A percentile compares a stretch with the other conserved stretches of the same genome.
These are phyloP conservation scores for Flaveria floridana DNA, from an alignment of 140 eudicot species.

Conservation along the genomic window DNA sequence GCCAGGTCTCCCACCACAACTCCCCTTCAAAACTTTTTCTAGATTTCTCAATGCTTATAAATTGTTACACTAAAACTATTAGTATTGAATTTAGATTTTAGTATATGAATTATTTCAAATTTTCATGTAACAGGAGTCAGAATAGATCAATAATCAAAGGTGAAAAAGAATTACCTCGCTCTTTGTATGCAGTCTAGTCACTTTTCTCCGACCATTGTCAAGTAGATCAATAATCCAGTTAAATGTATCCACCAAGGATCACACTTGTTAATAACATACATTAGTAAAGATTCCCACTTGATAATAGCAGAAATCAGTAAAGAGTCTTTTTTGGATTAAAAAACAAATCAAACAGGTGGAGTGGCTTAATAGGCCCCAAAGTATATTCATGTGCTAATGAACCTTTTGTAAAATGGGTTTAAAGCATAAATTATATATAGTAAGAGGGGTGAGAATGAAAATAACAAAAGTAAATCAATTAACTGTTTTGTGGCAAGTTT, in stretches of 20 bases:
- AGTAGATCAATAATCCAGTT: conserved; percentile 90
- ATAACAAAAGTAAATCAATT: too few relatives aligned
- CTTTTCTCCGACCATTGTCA: conserved; percentile 99
- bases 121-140: neutral
- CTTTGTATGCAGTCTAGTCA: conserved; percentile 99
- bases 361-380: too few relatives aligned
- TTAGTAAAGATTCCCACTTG: neutral
- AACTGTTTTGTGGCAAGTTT: too few relatives aligned
- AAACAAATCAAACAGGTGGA: too few relatives aligned
- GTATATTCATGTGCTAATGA: too few relatives aligned
- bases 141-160: neutral
- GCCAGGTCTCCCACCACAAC: conserved; percentile 99
- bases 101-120: neutral
- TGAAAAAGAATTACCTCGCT: conserved; percentile 61
- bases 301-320: too few relatives aligned
- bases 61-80: neutral
- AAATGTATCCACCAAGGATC: conserved; percentile 74
- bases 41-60: conserved; percentile 83
- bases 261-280: conserved; percentile 43
- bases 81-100: neutral
- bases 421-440: too few relatives aligned
- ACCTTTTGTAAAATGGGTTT: too few relatives aligned
- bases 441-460: too few relatives aligned
- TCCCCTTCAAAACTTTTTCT: conserved; percentile 87
- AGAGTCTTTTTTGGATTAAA: too few relatives aligned